Base-by-base conservation (phyloP, 345 rosid species). In the Carallia pectinifolia region DNA sequence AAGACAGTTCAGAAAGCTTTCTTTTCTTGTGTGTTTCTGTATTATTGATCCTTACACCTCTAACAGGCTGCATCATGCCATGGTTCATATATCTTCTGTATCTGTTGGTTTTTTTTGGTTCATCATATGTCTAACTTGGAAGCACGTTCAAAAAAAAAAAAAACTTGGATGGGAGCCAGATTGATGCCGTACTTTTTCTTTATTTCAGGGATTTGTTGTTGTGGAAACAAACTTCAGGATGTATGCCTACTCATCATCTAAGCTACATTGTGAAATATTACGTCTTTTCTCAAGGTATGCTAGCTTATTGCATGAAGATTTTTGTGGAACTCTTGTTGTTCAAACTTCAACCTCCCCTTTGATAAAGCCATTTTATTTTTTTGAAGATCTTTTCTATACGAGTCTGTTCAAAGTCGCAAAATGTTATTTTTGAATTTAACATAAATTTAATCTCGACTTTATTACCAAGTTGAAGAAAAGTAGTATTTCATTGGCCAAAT, bases 191-290 rank as follows among this genome's bases (percentile, higher is more conserved):
- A 56, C 53, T 58, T 70, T 68, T 60, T 70, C 54, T 60, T 73
- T 58, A 65, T 71, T 59, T 61, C 84, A 94, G 98, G 98, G 98
- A 62, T 88, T 84, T 86, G 86, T 94, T 65, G 89, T 94, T 40
- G 89, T 94, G 79, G 98, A 94, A 83, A 91, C 97, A 30, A 94
- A 94, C 80, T 94, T 94, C 74, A 91, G 96, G 78, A 53, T 92
- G 85, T 90, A 94, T 62, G 93, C 96, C 10, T 94, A 94, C 88
- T 91, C 98, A 23, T 66, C 96, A 62, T 94, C 98, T n/a, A 94
- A 87, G 87, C 83, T 94, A 50, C 99, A 91, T 65, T 83, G 84
- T 84, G 98, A 91, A 77, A 89, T 92, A 68, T 77, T 94, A 74
- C 96, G 96, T 61, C 90, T 94, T 81, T 94, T 94, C 77, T 81